Base-by-base conservation (phyloP, 1,139 yeast species). In the Blastobotrys apis region DNA sequence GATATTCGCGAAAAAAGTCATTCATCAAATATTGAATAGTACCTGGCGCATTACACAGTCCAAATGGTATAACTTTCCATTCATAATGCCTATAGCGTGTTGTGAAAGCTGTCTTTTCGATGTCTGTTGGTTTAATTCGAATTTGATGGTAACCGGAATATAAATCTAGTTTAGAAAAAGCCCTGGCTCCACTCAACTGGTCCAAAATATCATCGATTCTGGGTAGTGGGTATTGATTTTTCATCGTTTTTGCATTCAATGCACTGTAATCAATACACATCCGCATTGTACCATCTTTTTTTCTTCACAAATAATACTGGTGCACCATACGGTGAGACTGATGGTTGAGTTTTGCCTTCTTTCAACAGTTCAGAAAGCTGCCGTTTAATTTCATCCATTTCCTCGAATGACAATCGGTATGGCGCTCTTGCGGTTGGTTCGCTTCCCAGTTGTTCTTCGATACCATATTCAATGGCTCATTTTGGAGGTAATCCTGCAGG, bases 31-130 rank as follows among this genome's bases (percentile, higher is more conserved):
- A 19, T 39, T 49, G 58, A 9, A 55, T 53, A 4, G 57, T 50
- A 1, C 54, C 55, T 1, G 58, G 58, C 8, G 53, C 57, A 30
- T 48, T 51, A 8, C 47, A 40, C 9, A 52, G 45, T 4, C 58
- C 58, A 37, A 58, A 57, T 1, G 56, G 60, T 58, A 59, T 53
- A 2, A 51, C 56, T 0, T 29, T 34, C 43, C 44, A 59, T 40
- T 57, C 52, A 34, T 47, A 56, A 8, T 48, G 57, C 10, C 59
- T 58, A 9, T 38, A 20, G 1, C 39, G 45, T 0, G 56, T 49
- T 13, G 33, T 27, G 33, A 57, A 55, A 2, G 56, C 58, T 0
- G 57, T 55, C 38, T 57, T 57, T 33, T 44, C 33, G 34, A 34
- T 33, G 42, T 51, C 52, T 6, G 25, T 36, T 3, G 45, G 44